Percentiles rank a stretch among this genome's conserved stretches.
Evolutionary conservation across 495 filamentous ascomycete genomes (phyloP).

Genomic region (Echria macrotheca): DNA sequence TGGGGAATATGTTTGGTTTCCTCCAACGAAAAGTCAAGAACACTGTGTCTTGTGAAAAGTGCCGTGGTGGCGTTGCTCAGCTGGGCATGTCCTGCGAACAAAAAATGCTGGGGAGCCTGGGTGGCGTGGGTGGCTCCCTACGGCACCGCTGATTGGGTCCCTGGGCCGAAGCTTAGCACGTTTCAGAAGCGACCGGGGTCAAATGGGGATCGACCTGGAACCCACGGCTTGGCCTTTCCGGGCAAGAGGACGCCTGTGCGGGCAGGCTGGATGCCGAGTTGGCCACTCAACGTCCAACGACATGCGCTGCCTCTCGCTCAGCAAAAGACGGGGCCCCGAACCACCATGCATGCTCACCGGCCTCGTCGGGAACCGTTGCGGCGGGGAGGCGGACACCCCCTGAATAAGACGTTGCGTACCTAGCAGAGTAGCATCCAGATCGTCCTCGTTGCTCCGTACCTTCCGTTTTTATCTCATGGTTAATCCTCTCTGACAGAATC

Average conservation of each 20-base stretch:
- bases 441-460: neutral
- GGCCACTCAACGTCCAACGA: neutral
- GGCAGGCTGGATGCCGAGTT: too few species aligned
- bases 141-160: neutral
- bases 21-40: too few species aligned
- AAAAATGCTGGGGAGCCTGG: too few species aligned
- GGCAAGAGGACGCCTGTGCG: neutral
- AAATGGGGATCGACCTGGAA: slow-evolving; percentile 14
- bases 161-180: slow-evolving; percentile 6
- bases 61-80: too few species aligned
- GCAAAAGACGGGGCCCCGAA: neutral
- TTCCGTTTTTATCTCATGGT: slow-evolving; percentile 1
- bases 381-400: slow-evolving; percentile 3
- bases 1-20: too few species aligned
- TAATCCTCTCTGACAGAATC: too few species aligned
- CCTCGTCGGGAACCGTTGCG: too few species aligned
- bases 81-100: too few species aligned
- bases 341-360: too few species aligned
- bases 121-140: slow-evolving; percentile 1
- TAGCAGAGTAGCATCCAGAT: neutral
- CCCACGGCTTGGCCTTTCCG: slow-evolving; percentile 2
- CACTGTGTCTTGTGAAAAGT: too few species aligned
- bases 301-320: neutral
- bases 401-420: slow-evolving; percentile 3
- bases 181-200: slow-evolving; percentile 15